Evolutionary conservation across 805 yeast genomes (phyloP).

Genomic region (Zygosaccharomyces siamensis): DNA sequence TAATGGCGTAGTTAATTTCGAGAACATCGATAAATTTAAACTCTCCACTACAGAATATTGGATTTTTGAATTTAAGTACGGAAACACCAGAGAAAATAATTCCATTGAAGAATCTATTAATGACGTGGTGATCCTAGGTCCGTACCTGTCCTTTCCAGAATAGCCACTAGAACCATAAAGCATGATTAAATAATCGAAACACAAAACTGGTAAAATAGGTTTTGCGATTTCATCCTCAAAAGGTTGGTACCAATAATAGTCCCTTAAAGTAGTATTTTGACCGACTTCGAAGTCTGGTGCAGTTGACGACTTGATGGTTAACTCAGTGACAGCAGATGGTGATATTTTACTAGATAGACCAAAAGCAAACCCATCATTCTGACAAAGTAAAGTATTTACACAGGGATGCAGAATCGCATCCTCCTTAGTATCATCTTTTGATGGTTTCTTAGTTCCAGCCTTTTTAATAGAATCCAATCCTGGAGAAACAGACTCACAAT

Average conservation of each 20-base stretch:
- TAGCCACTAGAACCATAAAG: constrained; percentile 24
- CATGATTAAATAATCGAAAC: constrained; percentile 40
- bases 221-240: constrained; percentile 33
- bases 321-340: constrained; percentile 36
- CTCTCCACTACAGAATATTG: constrained; percentile 87
- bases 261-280: constrained; percentile 23
- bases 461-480: constrained; percentile 12
- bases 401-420: constrained; percentile 17
- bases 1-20: constrained; percentile 34
- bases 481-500: constrained; percentile 19
- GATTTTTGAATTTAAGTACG: constrained; percentile 66
- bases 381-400: constrained; percentile 23
- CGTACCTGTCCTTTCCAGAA: constrained; percentile 12
- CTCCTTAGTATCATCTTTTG: constrained; percentile 15
- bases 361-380: constrained; percentile 42
- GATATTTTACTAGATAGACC: constrained; percentile 51
- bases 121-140: constrained; percentile 46
- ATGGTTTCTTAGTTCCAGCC: constrained; percentile 18
- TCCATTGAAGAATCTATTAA: constrained; percentile 77
- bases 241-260: constrained; percentile 35
- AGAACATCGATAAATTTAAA: constrained; percentile 51
- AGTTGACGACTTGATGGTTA: constrained; percentile 28
- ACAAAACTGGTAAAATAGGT: constrained; percentile 40
- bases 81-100: constrained; percentile 65
- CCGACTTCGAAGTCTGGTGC: constrained; percentile 25